A percentile compares a stretch with the other conserved stretches of the same genome.
phyloP scores from a whole-genome alignment of 345 rosid genomes.

The Hibiscus trionum region DNA sequence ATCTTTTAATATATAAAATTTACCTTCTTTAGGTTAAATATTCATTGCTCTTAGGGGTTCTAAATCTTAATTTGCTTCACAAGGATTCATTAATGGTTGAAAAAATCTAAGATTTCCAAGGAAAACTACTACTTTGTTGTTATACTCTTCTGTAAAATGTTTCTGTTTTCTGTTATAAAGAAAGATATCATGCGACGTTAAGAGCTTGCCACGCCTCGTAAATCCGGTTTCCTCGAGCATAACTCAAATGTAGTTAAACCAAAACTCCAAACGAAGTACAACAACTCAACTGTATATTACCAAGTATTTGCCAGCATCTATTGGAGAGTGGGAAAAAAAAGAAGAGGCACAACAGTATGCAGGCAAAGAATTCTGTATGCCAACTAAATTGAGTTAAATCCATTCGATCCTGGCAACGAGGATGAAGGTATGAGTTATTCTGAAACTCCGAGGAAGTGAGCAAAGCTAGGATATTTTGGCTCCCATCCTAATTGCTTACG shows the following conservation, averaged over 20 bases:
- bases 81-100: neutral
- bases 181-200: no score
- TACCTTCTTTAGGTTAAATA: neutral
- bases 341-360: no score
- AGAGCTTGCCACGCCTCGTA: no score
- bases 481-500: constrained; percentile 77
- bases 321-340: constrained; percentile 9
- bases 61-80: neutral
- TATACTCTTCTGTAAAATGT: no score
- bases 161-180: no score
- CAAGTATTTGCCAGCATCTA: constrained; percentile 14
- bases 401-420: neutral
- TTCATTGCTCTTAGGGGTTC: neutral
- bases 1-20: neutral
- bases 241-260: neutral
- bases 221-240: no score
- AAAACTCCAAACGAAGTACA: neutral
- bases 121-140: no score
- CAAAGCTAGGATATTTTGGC: constrained; percentile 78
- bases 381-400: no score
- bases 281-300: neutral
- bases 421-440: constrained; percentile 19
- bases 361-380: no score
- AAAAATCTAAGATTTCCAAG: neutral
- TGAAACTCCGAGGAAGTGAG: constrained; percentile 53